Conservation (phyloP, 768 basidiomycete species). For the Porpolomopsis calyptriformis region DNA sequence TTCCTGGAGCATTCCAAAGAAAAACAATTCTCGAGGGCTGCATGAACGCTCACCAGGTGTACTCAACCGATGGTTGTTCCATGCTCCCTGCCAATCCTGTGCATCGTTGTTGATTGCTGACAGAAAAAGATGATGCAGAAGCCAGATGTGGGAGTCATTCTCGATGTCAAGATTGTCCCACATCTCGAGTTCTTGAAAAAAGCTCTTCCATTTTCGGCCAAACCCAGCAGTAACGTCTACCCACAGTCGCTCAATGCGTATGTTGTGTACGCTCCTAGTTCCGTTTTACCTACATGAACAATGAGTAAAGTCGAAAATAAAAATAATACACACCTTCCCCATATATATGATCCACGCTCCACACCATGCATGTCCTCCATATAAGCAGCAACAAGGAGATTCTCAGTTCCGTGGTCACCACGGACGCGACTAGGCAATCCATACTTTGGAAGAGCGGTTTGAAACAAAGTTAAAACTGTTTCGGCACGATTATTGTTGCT, state of each 20-base stretch:
- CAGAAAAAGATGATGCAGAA: conserved; percentile 30
- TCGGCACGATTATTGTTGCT: conserved; percentile 30
- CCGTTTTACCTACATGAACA: background rate
- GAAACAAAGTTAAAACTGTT: conserved; percentile 30
- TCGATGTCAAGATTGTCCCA: conserved; percentile 18
- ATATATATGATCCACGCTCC: conserved; percentile 27
- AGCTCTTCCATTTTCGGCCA: conserved; percentile 28
- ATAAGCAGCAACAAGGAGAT: conserved; percentile 20
- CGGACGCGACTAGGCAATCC: conserved; percentile 24
- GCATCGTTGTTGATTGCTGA: conserved; percentile 21
- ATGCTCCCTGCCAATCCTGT: conserved; percentile 20
- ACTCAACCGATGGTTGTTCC: conserved; percentile 26
- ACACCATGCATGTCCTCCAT: conserved; percentile 19
- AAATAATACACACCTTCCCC: conserved; percentile 20
- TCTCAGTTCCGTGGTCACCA: conserved; percentile 26
- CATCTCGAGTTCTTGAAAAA: conserved; percentile 26
- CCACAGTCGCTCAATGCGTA: conserved; percentile 31
- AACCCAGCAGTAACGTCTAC: conserved; percentile 25
- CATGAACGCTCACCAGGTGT: conserved; percentile 11
- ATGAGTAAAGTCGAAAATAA: background rate
- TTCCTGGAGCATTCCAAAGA: conserved; percentile 22
- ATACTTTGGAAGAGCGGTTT: conserved; percentile 11
- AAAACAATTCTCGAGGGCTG: conserved; percentile 21
- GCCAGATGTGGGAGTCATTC: conserved; percentile 26
- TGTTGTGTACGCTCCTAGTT: conserved; percentile 30